These are phyloP conservation scores for Nicotiana sylvestris DNA, from an alignment of 257 asterid genomes.

Conservation along the genomic window DNA sequence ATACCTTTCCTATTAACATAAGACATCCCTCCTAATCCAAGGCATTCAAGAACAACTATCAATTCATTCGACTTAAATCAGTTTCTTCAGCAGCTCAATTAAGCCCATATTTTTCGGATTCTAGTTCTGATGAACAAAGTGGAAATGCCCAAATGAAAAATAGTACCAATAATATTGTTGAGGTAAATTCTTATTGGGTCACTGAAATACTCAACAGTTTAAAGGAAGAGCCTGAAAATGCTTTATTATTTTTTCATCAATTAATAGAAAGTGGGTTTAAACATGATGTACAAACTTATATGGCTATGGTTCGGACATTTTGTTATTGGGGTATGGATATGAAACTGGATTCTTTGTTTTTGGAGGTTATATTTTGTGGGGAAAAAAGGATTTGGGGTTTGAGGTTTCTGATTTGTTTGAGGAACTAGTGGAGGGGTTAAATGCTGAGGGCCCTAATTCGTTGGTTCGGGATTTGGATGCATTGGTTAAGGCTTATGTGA, in stretches of 20 bases:
- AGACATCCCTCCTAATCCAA: too few relatives aligned
- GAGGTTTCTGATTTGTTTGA: constrained; percentile 55
- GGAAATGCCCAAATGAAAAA: background rate
- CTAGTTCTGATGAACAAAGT: constrained; percentile 42
- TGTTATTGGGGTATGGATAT: constrained; percentile 50
- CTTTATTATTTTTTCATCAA: constrained; percentile 42
- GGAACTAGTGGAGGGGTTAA: constrained; percentile 48
- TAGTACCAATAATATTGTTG: constrained; percentile 10
- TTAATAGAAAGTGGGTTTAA: constrained; percentile 44
- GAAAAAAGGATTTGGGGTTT: constrained; percentile 37
- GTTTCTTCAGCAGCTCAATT: constrained; percentile 58
- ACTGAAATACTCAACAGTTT: constrained; percentile 50
- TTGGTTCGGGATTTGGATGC: constrained; percentile 50
- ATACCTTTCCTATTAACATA: too few relatives aligned
- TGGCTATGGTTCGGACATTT: constrained; percentile 59
- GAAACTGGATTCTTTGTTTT: constrained; percentile 48
- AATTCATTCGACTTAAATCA: constrained; percentile 35
- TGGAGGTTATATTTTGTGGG: constrained; percentile 35
- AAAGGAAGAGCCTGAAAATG: constrained; percentile 44
- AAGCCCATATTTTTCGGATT: constrained; percentile 44
- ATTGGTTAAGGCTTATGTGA: constrained; percentile 47
- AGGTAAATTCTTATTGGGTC: constrained; percentile 36
- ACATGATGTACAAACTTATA: constrained; percentile 45
- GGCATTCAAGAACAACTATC: constrained; percentile 15
- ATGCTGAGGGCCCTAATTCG: constrained; percentile 36